Evolutionary conservation across 768 basidiomycete species (phyloP).

Genomic region (Kondoa subrosea): DNA sequence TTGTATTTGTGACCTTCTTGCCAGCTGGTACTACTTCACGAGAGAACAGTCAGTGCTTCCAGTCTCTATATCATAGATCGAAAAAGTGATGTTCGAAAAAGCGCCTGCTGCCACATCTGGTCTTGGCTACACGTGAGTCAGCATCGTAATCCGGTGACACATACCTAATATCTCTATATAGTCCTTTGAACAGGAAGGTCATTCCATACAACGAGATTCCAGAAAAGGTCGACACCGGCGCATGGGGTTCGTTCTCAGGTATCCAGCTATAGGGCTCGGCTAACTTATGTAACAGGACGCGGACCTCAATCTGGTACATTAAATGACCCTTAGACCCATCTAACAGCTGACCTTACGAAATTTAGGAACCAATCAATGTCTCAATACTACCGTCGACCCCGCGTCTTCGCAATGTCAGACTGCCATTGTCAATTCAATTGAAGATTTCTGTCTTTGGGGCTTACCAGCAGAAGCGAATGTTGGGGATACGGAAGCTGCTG

Average conservation of each 20-base stretch:
- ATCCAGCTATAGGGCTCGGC: not conserved
- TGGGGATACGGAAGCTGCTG: constrained; percentile 48
- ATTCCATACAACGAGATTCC: not conserved
- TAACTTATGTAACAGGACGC: not conserved
- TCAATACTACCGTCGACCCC: not conserved
- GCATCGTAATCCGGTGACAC: not conserved
- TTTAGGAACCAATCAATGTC: not conserved
- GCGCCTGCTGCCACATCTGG: not conserved
- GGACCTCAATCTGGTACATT: not conserved
- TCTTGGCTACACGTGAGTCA: not conserved
- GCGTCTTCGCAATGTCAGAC: constrained; percentile 5
- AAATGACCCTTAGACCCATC: no score
- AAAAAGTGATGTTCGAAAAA: no score
- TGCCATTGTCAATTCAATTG: not conserved
- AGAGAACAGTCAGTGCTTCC: no score
- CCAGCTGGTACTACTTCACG: no score
- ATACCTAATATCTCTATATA: not conserved
- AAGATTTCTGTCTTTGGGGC: constrained; percentile 17
- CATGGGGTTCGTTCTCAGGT: not conserved
- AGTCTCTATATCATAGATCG: no score
- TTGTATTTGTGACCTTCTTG: no score
- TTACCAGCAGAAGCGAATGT: constrained; percentile 28
- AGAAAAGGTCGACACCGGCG: not conserved
- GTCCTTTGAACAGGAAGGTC: not conserved
- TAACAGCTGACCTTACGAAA: no score